Evolutionary conservation across 2,329 filamentous ascomycete species (phyloP), one percentile per base, ranked within the genome.

Genomic region (Talaromyces piceae): DNA sequence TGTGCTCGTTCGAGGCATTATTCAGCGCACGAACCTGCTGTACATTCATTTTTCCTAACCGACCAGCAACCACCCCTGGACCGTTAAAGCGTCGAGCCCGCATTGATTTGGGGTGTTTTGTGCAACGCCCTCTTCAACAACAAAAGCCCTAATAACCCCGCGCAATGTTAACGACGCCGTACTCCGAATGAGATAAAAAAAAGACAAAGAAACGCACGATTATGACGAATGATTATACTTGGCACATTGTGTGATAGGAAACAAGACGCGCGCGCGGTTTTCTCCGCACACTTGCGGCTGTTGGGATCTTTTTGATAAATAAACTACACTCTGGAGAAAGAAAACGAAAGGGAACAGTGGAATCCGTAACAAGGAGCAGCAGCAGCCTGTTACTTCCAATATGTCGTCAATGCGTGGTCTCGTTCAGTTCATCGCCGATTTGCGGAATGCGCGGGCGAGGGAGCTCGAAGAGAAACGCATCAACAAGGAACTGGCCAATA

Each of bases 401-500:
- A 72, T 72, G 70, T 72, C 70, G 58, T 76, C 74, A 18, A 77
- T 77, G 74, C 71, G 72, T 71, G 91, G 93, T 25, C 77, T 98
- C 60, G 93, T 98, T 45, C 94, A 96, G 68, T 98, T 98, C 75
- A 98, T 98, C 68, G 93, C 93, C 56, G 93, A 98, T 69, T 71
- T 98, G 63, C 80, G 93, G 67, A 98, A 98, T 70, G 93, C 93
- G 49, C 81, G 93, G 69, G 93, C 94, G 44, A 82, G 94, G 56
- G 93, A 98, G 69, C 75, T 98, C 57, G 93, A 98, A 70, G 93
- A 98, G 77, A 98, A 98, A 79, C 82, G 93, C 67, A 97, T 98
- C 76, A 98, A 98, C 73, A 98, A 98, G 77, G 93, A 98, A 75
- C 75, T 98, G 69, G 93, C 93, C 67, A 98, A 98, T 67, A 98